Conservation (phyloP, 2,329 filamentous ascomycete genomes). For the Xylaria sp. region DNA sequence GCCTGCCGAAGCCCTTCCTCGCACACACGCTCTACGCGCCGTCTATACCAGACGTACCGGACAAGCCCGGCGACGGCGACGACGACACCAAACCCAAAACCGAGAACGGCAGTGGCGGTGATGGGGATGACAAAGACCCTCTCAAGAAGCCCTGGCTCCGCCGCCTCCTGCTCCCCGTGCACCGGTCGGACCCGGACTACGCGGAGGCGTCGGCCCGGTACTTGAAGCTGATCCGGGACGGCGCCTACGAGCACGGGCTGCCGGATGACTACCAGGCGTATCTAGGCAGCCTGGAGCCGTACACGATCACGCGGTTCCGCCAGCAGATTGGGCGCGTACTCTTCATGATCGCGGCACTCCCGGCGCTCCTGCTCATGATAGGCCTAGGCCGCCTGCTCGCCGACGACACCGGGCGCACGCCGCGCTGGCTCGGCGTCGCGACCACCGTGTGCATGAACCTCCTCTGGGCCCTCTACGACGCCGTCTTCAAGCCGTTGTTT, state of each 20-base stretch:
- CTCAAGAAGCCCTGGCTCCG: conserved; percentile 57
- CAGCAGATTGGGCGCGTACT: conserved; percentile 74
- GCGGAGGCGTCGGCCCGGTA: conserved; percentile 89
- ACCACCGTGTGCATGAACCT: conserved; percentile 57
- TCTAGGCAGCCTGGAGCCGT: conserved; percentile 75
- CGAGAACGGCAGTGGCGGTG: conserved; percentile 17
- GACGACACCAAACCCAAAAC: conserved; percentile 26
- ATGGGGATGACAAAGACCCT: conserved; percentile 37
- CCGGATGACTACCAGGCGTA: conserved; percentile 82
- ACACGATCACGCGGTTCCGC: conserved; percentile 72
- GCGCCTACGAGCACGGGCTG: conserved; percentile 82
- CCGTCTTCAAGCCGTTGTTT: conserved; percentile 72
- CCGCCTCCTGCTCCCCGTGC: conserved; percentile 57
- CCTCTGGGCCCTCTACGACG: conserved; percentile 74
- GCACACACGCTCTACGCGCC: conserved; percentile 88
- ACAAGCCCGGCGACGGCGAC: conserved; percentile 34
- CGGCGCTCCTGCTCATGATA: conserved; percentile 63
- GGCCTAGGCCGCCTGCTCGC: conserved; percentile 62
- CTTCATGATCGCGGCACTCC: conserved; percentile 69
- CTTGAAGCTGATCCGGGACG: conserved; percentile 80
- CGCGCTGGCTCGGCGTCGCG: conserved; percentile 71
- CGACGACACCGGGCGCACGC: conserved; percentile 71
- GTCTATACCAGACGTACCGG: conserved; percentile 53
- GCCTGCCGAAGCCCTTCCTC: conserved; percentile 73
- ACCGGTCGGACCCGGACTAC: conserved; percentile 74